Percentiles rank a stretch among this genome's conserved stretches.
Conservation (phyloP, 495 filamentous ascomycete genomes). For the Neurospora sp. region DNA sequence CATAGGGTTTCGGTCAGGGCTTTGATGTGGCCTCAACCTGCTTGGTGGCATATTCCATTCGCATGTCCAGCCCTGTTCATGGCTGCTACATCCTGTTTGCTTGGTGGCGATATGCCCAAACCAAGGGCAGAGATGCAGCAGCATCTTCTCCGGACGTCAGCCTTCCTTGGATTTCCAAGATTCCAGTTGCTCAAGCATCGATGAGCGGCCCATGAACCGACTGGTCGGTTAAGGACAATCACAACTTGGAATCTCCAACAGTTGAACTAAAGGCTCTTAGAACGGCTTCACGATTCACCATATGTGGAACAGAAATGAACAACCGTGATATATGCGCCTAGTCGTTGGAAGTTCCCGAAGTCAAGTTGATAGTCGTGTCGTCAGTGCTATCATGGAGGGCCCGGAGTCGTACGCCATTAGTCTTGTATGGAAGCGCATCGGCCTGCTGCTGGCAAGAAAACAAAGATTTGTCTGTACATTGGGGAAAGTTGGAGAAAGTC, state of each 20-base stretch:
- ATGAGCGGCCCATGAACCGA: background rate
- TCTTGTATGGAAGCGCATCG: background rate
- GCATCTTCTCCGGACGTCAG: background rate
- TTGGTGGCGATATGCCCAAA: background rate
- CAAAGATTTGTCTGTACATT: background rate
- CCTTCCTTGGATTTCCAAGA: background rate
- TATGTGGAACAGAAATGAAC: no score
- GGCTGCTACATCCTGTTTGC: background rate
- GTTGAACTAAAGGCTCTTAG: no score
- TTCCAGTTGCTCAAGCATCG: background rate
- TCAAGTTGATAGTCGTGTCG: no score
- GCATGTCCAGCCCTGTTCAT: background rate
- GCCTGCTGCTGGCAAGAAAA: background rate
- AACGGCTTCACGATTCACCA: no score
- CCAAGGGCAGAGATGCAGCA: background rate
- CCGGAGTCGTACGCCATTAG: background rate
- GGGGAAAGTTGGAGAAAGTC: background rate
- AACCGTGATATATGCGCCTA: no score
- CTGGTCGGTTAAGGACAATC: background rate
- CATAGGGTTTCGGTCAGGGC: background rate
- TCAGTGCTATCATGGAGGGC: background rate
- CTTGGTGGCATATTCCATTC: background rate
- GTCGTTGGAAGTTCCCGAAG: no score
- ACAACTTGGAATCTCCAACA: background rate
- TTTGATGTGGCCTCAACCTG: background rate